These are phyloP conservation scores for Pleoardoris graminearum DNA, from an alignment of 2,329 filamentous ascomycete genomes.

Conservation along the genomic window DNA sequence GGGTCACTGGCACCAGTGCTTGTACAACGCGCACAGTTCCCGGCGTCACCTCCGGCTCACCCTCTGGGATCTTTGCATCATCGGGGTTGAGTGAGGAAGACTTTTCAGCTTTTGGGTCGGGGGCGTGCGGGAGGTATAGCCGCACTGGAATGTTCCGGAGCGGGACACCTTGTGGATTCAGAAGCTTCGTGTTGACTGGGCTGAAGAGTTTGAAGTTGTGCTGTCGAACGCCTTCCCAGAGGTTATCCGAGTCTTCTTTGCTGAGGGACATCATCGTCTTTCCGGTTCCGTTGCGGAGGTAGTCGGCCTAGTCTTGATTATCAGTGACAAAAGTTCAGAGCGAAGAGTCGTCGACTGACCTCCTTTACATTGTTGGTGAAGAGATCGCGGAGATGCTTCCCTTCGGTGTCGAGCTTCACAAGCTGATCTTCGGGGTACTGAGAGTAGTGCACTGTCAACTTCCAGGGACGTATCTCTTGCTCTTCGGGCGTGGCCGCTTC, in stretches of 20 bases:
- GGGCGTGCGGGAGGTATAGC: slow-evolving; percentile 71
- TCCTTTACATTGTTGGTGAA: slow-evolving; percentile 74
- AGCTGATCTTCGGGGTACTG: slow-evolving; percentile 63
- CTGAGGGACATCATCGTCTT: slow-evolving; percentile 89
- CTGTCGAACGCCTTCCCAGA: slow-evolving; percentile 80
- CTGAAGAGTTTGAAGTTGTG: slow-evolving; percentile 75
- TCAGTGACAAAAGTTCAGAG: slow-evolving; percentile 9
- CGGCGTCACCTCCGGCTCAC: slow-evolving; percentile 29
- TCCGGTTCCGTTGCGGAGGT: slow-evolving; percentile 82
- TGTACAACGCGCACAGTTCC: slow-evolving; percentile 64
- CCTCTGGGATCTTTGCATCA: background rate
- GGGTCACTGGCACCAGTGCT: slow-evolving; percentile 64
- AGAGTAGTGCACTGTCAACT: slow-evolving; percentile 63
- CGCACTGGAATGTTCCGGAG: slow-evolving; percentile 85
- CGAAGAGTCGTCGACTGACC: slow-evolving; percentile 32
- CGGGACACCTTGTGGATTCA: slow-evolving; percentile 68
- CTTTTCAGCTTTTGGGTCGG: slow-evolving; percentile 1
- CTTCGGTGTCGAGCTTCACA: slow-evolving; percentile 58
- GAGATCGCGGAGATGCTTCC: slow-evolving; percentile 63
- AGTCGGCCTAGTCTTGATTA: slow-evolving; percentile 65
- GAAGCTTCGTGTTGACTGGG: slow-evolving; percentile 73
- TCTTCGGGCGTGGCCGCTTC: slow-evolving; percentile 19
- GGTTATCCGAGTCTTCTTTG: slow-evolving; percentile 77
- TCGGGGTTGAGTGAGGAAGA: background rate
- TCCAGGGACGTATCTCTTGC: slow-evolving; percentile 59